Conservation (phyloP, 352 stramenopile species). For the Aphanomyces cochlioides region DNA sequence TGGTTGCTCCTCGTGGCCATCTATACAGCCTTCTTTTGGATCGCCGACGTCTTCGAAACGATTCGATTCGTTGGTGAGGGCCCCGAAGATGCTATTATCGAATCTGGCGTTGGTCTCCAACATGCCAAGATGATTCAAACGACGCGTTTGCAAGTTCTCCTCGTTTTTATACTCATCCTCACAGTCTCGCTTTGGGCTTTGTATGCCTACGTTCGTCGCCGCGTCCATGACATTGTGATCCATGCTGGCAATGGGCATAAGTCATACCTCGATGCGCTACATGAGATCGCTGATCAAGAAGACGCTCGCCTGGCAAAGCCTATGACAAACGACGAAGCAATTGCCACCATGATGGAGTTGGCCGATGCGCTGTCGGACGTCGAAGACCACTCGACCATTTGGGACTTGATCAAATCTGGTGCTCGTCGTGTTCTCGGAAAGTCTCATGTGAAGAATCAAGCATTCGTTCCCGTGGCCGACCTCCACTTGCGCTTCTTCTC, state of each 20-base stretch:
- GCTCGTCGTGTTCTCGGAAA: not conserved
- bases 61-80: not conserved
- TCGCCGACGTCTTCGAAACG: constrained; percentile 13
- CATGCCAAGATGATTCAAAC: not conserved
- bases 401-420: constrained; percentile 2
- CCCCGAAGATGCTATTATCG: not conserved
- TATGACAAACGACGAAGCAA: not conserved
- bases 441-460: not conserved
- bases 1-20: constrained; percentile 19
- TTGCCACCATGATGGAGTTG: constrained; percentile 7
- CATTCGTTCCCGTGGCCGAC: not conserved
- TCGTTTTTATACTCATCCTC: constrained; percentile 1
- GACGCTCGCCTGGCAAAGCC: not conserved
- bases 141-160: not conserved
- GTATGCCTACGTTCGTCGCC: constrained; percentile 10
- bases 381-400: constrained; percentile 26
- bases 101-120: not conserved
- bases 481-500: constrained; percentile 21
- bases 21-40: constrained; percentile 16
- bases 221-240: constrained; percentile 17
- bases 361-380: constrained; percentile 15
- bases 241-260: constrained; percentile 4
- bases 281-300: not conserved
- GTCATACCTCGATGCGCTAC: constrained; percentile 8
- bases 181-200: not conserved